Evolutionary conservation across 805 yeast genomes (phyloP).

Genomic region (Cephaloascus albidus): DNA sequence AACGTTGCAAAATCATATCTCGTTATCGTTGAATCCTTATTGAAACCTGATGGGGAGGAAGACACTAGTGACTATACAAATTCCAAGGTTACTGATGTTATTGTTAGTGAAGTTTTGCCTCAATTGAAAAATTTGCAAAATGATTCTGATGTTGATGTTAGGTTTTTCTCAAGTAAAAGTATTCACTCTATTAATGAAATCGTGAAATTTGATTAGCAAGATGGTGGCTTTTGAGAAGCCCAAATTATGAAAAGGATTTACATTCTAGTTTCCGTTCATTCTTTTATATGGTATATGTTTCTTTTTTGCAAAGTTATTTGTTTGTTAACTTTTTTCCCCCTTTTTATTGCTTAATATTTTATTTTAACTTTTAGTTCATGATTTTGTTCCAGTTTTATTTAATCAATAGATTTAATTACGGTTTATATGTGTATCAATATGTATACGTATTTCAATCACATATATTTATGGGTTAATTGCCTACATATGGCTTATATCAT

Average conservation of each 20-base stretch:
- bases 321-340: too few species aligned
- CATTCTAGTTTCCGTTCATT: too few species aligned
- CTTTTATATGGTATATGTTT: too few species aligned
- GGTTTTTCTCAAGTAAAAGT: conserved; percentile 72
- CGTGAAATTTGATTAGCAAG: background rate
- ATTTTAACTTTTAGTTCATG: background rate
- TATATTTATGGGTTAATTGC: too few species aligned
- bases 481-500: too few species aligned
- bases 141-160: conserved; percentile 84
- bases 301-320: too few species aligned
- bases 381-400: background rate
- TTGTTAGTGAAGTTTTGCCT: conserved; percentile 44
- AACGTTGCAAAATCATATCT: conserved; percentile 84
- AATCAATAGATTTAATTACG: background rate
- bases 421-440: too few species aligned
- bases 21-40: conserved; percentile 45
- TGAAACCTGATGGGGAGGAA: conserved; percentile 4
- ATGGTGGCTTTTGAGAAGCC: too few species aligned
- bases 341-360: background rate
- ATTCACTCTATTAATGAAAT: conserved; percentile 21
- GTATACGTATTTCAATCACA: too few species aligned
- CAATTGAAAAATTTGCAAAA: conserved; percentile 52
- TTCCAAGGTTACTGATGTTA: background rate
- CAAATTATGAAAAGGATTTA: too few species aligned
- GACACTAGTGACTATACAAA: conserved; percentile 1